Base-by-base conservation (phyloP, 805 yeast species). In the Cyberlindnera petersonii region DNA sequence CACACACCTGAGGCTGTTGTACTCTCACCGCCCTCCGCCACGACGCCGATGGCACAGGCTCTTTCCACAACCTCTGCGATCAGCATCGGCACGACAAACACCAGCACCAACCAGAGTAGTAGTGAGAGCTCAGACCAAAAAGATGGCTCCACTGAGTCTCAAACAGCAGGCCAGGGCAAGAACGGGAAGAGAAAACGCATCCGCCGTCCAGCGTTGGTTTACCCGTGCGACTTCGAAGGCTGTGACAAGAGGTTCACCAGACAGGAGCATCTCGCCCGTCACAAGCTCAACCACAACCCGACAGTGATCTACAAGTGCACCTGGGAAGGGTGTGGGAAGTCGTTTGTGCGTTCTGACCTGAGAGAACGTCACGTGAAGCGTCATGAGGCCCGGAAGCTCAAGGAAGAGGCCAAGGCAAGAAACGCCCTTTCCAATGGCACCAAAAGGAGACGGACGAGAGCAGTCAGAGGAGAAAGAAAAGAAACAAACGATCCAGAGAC, bases 181-280 rank as follows among this genome's bases (percentile, higher is more conserved):
- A 26, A 15, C n/a, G 23, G 35, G 17, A 44, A 46, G 39, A 49
- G 49, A 43, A 50, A 40, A 23, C 44, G 56, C 16, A 51, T 51
- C 26, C 49, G 46, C 33, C 42, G 61, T n/a, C 52, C 58, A 10
- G 40, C 53, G 2, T 69, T 69, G 4, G 44, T 54, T n/a, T 60
- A 49, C 39, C 47, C 49, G 16, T 76, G 80, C 50, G 69, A 70
- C 26, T 61, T 55, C 39, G 69, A 68, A 8, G 69, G 69, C 24
- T 80, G 86, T 50, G 65, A 61, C 26, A 80, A 79, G 52, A 61
- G 65, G 15, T 80, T 80, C 49, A 71, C 75, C 17, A 54, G 86
- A 35, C 71, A 79, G 2, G 86, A 80, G 50, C 86, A 80, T 59
- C 56, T 80, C 13, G 69, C 83, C 2, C 61, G 86, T 35, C 86